Percentiles rank a stretch among this genome's conserved stretches.
These are phyloP conservation scores for Xylaria sp. DNA, from an alignment of 2,329 filamentous ascomycete genomes.

Conservation along the genomic window DNA sequence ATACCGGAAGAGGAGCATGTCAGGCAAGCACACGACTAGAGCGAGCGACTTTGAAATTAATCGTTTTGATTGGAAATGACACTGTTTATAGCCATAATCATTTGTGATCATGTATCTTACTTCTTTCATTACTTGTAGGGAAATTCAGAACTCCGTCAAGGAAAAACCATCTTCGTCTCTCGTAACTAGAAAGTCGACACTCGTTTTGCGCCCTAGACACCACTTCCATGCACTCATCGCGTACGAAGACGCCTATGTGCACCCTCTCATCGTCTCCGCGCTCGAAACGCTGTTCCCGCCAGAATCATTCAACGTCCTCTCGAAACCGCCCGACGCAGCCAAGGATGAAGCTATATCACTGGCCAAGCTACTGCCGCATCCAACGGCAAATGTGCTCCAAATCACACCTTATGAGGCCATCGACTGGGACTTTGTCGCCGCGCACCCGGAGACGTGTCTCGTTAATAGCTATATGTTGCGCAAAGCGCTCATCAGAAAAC, in stretches of 20 bases:
- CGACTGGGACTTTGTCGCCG: slow-evolving; percentile 80
- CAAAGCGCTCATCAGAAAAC: slow-evolving; percentile 95
- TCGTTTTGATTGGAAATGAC: slow-evolving; percentile 9
- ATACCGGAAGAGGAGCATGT: slow-evolving; percentile 7
- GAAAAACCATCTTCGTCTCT: slow-evolving; percentile 34
- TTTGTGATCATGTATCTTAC: slow-evolving; percentile 39
- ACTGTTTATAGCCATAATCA: not conserved
- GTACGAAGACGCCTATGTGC: slow-evolving; percentile 90
- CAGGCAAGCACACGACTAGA: slow-evolving; percentile 14
- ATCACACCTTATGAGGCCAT: slow-evolving; percentile 88
- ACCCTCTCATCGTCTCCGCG: slow-evolving; percentile 83
- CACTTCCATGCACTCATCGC: slow-evolving; percentile 77
- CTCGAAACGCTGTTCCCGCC: slow-evolving; percentile 70
- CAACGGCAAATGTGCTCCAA: slow-evolving; percentile 70
- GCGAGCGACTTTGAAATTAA: slow-evolving; percentile 13
- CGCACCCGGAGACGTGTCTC: slow-evolving; percentile 69
- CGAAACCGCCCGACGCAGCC: slow-evolving; percentile 47
- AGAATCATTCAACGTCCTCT: slow-evolving; percentile 65
- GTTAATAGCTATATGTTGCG: slow-evolving; percentile 94
- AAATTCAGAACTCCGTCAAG: slow-evolving; percentile 35
- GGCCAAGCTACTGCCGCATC: slow-evolving; percentile 51
- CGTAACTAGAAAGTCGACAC: slow-evolving; percentile 32
- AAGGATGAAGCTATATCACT: slow-evolving; percentile 48
- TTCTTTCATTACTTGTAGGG: slow-evolving; percentile 39
- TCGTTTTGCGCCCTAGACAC: slow-evolving; percentile 45